Base-by-base conservation (phyloP, 129 eudicot species). In the Centaurea solstitialis region DNA sequence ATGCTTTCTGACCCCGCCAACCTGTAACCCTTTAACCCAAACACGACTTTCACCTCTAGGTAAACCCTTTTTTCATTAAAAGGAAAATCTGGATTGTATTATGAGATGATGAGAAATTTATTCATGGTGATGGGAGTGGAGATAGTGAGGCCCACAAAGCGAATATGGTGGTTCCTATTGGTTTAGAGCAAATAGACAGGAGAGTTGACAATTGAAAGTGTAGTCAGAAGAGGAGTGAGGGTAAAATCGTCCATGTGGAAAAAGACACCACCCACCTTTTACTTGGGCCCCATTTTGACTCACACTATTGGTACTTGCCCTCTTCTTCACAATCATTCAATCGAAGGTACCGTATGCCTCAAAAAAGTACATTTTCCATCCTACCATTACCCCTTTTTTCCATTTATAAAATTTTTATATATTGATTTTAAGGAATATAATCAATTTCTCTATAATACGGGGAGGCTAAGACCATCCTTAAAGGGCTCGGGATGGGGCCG, bases 121-220 rank as follows among this genome's bases (percentile, higher is more conserved):
- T 33, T 0, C 37, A 33, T 33, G 37, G 37, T 33, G 61, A 50
- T 50, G 22, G 22, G 62, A 53, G 62, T 53, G 62, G 65, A 78
- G 70, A 68, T 70, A 37, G 50, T 78, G 81, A 68, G 76, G 70
- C 40, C 70, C 71, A 47, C 59, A 4, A 3, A 38, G 61, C 70
- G 37, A 79, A 70, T 79, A 70, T 47, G 70, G 71, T 57, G 71
- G 77, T 57, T 53, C 71, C 83, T 70, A 79, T 79, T 79, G 83
- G 71, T 79, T 47, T 68, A 45, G 40, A 73, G 22, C 53, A 77
- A 45, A 18, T 77, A 68, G 72, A 83, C 74, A 72, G 80, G 62
- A 64, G 86, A 83, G 92, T 85, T 70, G 89, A 88, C 92, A 82
- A 76, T 80, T 68, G 15, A 74, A 80, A 83, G 71, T 64, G n/a